Evolutionary conservation across 169 alveolate genomes (phyloP).

Genomic region (Eimeria falciformis): DNA sequence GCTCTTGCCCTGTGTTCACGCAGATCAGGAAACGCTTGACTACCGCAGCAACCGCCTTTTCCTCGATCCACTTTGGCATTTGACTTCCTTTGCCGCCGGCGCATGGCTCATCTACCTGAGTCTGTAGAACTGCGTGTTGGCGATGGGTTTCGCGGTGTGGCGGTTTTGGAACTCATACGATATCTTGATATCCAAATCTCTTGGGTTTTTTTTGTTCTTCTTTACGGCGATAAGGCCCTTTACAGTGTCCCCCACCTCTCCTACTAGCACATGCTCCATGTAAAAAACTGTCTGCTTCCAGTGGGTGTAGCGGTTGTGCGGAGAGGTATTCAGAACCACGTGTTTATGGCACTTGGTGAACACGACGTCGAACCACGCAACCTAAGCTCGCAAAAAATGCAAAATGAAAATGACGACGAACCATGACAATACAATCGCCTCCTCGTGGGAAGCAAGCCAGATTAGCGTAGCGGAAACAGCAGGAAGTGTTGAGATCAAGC

Average conservation of each 20-base stretch:
- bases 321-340: slow-evolving; percentile 90
- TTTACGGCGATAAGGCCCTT: slow-evolving; percentile 91
- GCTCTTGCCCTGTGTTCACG: no score
- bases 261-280: slow-evolving; percentile 86
- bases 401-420: neutral
- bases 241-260: slow-evolving; percentile 82
- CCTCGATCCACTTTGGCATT: no score
- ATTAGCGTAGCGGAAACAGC: neutral
- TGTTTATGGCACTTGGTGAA: slow-evolving; percentile 93
- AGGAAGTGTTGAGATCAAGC: neutral
- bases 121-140: slow-evolving; percentile 73
- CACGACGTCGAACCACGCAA: slow-evolving; percentile 95
- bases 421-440: neutral
- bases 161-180: slow-evolving; percentile 80
- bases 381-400: slow-evolving; percentile 61
- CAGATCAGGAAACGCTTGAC: no score
- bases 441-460: neutral
- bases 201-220: slow-evolving; percentile 87
- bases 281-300: slow-evolving; percentile 96
- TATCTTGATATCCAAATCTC: slow-evolving; percentile 92
- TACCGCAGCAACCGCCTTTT: no score
- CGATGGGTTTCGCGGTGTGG: neutral
- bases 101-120: slow-evolving; percentile 63
- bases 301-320: slow-evolving; percentile 86
- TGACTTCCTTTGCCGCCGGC: no score